Evolutionary conservation across 768 basidiomycete species (phyloP).

Genomic region (Tricholoma bakamatsutake): DNA sequence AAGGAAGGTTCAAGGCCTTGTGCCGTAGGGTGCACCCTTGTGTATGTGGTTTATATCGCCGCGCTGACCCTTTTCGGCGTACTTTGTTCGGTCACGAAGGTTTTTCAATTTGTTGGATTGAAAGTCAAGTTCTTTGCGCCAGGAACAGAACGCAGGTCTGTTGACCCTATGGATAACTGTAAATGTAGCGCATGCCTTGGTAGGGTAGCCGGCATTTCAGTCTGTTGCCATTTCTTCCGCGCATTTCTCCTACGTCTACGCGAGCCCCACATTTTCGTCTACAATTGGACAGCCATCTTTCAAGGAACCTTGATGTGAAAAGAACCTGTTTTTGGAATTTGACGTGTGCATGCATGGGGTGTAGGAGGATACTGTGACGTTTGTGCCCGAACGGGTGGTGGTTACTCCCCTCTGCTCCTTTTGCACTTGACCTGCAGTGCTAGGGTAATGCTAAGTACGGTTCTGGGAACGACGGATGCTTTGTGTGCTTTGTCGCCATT

Average conservation of each 20-base stretch:
- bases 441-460: no score
- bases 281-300: background rate
- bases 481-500: background rate
- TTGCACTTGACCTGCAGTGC: background rate
- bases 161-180: background rate
- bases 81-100: background rate
- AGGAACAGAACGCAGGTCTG: slow-evolving; percentile 1
- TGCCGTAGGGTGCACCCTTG: background rate
- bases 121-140: background rate
- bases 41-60: slow-evolving; percentile 2
- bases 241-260: background rate
- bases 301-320: slow-evolving; percentile 1
- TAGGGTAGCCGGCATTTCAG: background rate
- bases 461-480: slow-evolving; percentile 3
- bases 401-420: background rate
- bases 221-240: background rate
- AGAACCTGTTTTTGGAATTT: slow-evolving; percentile 1
- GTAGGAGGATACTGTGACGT: slow-evolving; percentile 6
- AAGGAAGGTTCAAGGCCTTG: slow-evolving; percentile 6
- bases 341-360: background rate
- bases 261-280: background rate
- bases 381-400: slow-evolving; percentile 2
- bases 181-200: background rate
- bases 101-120: background rate
- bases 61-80: slow-evolving; percentile 7